Percentiles rank a stretch among this genome's conserved stretches.
Conservation (phyloP, 2,329 filamentous ascomycete species). For the Penicillium occitanis region DNA sequence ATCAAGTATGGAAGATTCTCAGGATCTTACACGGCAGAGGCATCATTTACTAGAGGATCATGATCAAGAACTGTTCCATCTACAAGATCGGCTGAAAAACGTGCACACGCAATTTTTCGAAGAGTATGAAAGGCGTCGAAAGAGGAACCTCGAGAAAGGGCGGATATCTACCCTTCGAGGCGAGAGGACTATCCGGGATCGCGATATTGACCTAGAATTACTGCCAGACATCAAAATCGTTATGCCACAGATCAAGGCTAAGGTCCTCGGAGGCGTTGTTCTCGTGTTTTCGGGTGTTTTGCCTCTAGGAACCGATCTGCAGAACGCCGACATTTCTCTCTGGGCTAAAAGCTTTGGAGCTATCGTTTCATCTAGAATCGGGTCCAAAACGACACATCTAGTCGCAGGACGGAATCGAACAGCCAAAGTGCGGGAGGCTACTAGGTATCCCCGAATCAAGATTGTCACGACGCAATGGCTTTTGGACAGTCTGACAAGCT, state of each 20-base stretch:
- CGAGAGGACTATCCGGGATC: conserved; percentile 46
- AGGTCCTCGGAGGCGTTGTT: conserved; percentile 70
- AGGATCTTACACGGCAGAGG: conserved; percentile 46
- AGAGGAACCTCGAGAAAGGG: conserved; percentile 43
- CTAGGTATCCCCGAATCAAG: conserved; percentile 74
- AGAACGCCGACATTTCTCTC: conserved; percentile 79
- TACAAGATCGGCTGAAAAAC: conserved; percentile 72
- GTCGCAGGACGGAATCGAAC: conserved; percentile 67
- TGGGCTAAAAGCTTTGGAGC: conserved; percentile 88
- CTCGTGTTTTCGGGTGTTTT: conserved; percentile 91
- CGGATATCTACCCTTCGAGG: conserved; percentile 53
- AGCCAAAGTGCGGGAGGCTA: conserved; percentile 85
- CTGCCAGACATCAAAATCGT: conserved; percentile 84
- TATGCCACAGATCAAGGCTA: conserved; percentile 77
- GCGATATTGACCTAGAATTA: conserved; percentile 54
- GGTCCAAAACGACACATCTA: conserved; percentile 51
- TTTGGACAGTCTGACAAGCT: conserved; percentile 77
- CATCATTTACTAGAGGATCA: conserved; percentile 86
- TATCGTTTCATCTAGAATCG: conserved; percentile 48
- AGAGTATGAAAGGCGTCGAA: conserved; percentile 65
- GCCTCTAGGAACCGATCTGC: conserved; percentile 74
- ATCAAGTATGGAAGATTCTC: conserved; percentile 42
- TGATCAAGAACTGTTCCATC: conserved; percentile 74
- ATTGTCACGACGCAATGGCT: conserved; percentile 94
- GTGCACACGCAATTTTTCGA: conserved; percentile 81